phyloP scores from a whole-genome alignment of 192 early-diverging fungal genomes.

The Umbelopsis sp. region DNA sequence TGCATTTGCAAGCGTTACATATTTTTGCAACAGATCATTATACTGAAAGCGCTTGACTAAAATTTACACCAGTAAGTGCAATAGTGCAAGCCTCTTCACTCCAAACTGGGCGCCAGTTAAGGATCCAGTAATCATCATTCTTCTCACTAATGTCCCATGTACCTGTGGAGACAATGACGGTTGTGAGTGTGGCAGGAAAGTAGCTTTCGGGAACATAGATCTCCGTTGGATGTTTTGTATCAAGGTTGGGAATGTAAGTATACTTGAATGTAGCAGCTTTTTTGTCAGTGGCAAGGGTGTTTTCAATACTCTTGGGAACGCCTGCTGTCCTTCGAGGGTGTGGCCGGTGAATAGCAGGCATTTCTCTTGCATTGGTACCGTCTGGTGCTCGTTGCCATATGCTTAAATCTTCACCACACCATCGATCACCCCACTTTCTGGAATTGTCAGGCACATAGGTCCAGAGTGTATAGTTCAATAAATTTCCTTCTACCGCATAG shows the following conservation, averaged over 20 bases:
- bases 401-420: constrained; percentile 59
- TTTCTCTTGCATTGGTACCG: constrained; percentile 21
- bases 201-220: constrained; percentile 50
- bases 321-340: constrained; percentile 24
- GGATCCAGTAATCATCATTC: constrained; percentile 23
- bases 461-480: constrained; percentile 56
- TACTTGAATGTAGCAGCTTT: constrained; percentile 16
- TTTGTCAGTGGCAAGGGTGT: constrained; percentile 13
- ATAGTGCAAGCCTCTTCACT: background rate
- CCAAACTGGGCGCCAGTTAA: constrained; percentile 15
- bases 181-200: constrained; percentile 36
- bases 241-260: background rate
- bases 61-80: background rate
- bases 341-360: constrained; percentile 32
- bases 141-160: background rate
- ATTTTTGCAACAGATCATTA: too few species aligned
- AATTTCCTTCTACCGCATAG: constrained; percentile 45
- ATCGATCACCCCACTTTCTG: constrained; percentile 51
- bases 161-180: constrained; percentile 3
- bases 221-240: constrained; percentile 36
- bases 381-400: constrained; percentile 29
- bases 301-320: constrained; percentile 15
- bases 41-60: background rate
- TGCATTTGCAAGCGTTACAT: too few species aligned
- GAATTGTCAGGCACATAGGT: constrained; percentile 57